Base-by-base conservation (phyloP, 208 protist genomes). In the Trypanosoma grayi region DNA sequence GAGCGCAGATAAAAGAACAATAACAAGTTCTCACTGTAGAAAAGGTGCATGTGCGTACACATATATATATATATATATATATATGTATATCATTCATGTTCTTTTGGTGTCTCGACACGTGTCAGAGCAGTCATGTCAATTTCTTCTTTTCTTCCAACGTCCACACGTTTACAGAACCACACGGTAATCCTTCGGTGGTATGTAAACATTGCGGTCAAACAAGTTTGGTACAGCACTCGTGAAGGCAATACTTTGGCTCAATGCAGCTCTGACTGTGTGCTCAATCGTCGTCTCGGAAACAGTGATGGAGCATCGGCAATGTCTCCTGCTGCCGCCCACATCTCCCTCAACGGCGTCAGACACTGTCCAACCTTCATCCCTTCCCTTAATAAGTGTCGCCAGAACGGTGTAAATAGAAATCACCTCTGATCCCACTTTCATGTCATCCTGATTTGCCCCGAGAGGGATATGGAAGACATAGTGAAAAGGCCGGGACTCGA, bases 251-350 rank as follows among this genome's bases (percentile, higher is more conserved):
- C 28, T 41, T 60, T 60, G 18, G 25, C 28, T n/a, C 28, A 53
- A 54, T 24, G 44, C 27, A 28, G 1, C 30, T 34, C 30, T 41
- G 24, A 24, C 46, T 2, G 57, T 40, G 28, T 50, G 31, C 31
- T 63, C 30, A n/a, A 63, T 48, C 10, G 47, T 40, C n/a, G 37
- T 57, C 27, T 66, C 60, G 11, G 62, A 59, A 47, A 69, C 28
- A 8, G 51, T 69, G 11, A 69, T 69, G 20, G 18, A 62, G 13
- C 40, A 60, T 2, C 14, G 33, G 24, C 41, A 36, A 34, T 34
- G 2, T 36, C 16, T 33, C 2, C 14, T 10, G 25, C 4, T 51
- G 10, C 24, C 14, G 46, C 50, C 25, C 8, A 18, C 34, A 36
- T 27, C 24, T 25, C 6, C 36, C 11, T 52, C 18, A 48, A 16